Percentiles rank a stretch among this genome's conserved stretches.
Evolutionary conservation across 495 filamentous ascomycete species (phyloP).

Genomic region (Penicillium herquei): DNA sequence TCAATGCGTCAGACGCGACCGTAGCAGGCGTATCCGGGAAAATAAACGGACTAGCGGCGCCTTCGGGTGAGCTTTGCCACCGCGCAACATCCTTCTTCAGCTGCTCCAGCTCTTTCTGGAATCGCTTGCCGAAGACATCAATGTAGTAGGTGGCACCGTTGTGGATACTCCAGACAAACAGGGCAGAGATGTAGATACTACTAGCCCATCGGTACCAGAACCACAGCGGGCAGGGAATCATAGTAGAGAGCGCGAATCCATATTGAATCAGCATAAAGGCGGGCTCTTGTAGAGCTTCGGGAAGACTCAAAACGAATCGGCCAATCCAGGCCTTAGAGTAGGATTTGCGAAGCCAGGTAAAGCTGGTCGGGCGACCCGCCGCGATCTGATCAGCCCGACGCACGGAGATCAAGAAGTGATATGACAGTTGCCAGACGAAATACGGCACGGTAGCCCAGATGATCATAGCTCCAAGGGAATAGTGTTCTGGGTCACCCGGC

Average conservation of each 20-base stretch:
- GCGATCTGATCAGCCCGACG: conserved; percentile 91
- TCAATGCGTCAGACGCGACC: conserved; percentile 13
- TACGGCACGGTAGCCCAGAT: conserved; percentile 93
- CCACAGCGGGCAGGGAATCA: conserved; percentile 93
- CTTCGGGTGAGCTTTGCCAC: conserved; percentile 66
- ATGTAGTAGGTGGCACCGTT: conserved; percentile 98
- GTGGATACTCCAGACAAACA: conserved; percentile 90
- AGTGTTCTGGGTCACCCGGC: conserved; percentile 69
- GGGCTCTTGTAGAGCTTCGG: conserved; percentile 72
- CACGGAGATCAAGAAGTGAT: conserved; percentile 92
- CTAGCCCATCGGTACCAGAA: conserved; percentile 87
- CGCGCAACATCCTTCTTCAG: conserved; percentile 86
- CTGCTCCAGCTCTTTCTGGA: conserved; percentile 92
- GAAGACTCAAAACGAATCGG: conserved; percentile 75
- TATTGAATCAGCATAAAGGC: conserved; percentile 98
- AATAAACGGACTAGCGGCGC: conserved; percentile 29
- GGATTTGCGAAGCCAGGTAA: conserved; percentile 92
- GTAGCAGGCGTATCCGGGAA: conserved; percentile 23
- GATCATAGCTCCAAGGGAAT: conserved; percentile 81
- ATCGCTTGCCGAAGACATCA: conserved; percentile 92
- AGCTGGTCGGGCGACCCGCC: conserved; percentile 91
- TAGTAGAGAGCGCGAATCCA: conserved; percentile 81
- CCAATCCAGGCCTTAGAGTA: conserved; percentile 89
- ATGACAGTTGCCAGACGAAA: conserved; percentile 83
- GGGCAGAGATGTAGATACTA: conserved; percentile 66